phyloP scores from a whole-genome alignment of 306 rosid species.

The Mucuna pruriens region DNA sequence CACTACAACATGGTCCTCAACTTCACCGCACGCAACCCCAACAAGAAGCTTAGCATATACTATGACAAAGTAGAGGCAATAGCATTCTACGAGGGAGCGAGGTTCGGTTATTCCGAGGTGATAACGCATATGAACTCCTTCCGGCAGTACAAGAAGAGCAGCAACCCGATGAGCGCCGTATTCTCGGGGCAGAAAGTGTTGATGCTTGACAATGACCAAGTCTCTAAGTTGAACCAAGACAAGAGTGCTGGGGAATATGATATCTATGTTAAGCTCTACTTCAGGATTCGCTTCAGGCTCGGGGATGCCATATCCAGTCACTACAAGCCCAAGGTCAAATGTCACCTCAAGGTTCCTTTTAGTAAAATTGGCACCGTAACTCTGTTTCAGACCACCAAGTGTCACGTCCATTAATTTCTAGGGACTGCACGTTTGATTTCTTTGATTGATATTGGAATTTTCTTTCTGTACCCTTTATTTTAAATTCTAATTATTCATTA shows the following conservation, averaged over 20 bases:
- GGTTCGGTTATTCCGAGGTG: conserved; percentile 22
- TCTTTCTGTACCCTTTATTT: neutral
- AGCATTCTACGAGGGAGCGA: conserved; percentile 42
- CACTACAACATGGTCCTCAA: conserved; percentile 46
- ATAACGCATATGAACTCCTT: conserved; percentile 47
- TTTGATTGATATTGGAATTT: neutral
- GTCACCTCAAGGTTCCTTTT: conserved; percentile 58
- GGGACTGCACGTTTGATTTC: neutral
- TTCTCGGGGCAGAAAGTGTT: conserved; percentile 47
- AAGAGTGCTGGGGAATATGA: conserved; percentile 39
- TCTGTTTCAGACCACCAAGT: conserved; percentile 46
- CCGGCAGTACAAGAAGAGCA: conserved; percentile 53
- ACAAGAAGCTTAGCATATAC: conserved; percentile 50
- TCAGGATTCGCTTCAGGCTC: conserved; percentile 58
- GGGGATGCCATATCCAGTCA: conserved; percentile 38
- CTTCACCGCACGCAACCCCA: conserved; percentile 57
- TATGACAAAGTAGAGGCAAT: conserved; percentile 49
- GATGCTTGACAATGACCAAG: neutral
- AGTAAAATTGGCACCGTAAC: neutral
- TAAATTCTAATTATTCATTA: neutral
- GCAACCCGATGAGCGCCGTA: conserved; percentile 32
- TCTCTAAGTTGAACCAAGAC: conserved; percentile 43
- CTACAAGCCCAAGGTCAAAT: conserved; percentile 57
- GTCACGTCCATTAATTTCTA: conserved; percentile 49
- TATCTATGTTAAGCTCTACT: conserved; percentile 58